Evolutionary conservation across 495 filamentous ascomycete genomes (phyloP).

Genomic region (Bombardia bombarda): DNA sequence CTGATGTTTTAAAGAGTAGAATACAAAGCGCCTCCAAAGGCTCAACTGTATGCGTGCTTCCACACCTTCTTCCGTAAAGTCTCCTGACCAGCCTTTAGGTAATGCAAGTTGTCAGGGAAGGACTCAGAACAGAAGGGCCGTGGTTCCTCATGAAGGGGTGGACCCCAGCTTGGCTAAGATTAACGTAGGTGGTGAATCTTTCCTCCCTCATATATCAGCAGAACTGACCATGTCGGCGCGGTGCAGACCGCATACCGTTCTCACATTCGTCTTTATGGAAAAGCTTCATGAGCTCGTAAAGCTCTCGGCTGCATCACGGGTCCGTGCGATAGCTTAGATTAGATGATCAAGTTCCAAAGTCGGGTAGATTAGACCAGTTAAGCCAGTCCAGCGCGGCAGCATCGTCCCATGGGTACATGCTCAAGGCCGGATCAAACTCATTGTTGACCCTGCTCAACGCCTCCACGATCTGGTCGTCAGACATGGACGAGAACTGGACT

Average conservation of each 20-base stretch:
- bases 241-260: constrained; percentile 28
- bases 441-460: constrained; percentile 52
- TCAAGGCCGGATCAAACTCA: constrained; percentile 42
- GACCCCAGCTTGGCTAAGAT: constrained; percentile 33
- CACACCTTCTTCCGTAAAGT: too few relatives aligned
- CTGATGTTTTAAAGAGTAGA: constrained; percentile 33
- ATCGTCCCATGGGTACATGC: constrained; percentile 49
- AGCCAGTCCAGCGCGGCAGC: constrained; percentile 52
- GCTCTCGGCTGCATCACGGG: neutral
- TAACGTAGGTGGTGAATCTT: constrained; percentile 28
- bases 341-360: constrained; percentile 21
- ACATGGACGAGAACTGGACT: constrained; percentile 61
- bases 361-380: constrained; percentile 45
- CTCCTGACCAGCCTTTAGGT: too few relatives aligned
- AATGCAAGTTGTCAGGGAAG: constrained; percentile 18
- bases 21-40: constrained; percentile 24
- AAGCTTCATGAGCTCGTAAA: constrained; percentile 21
- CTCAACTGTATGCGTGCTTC: constrained; percentile 12
- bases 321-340: constrained; percentile 3
- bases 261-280: constrained; percentile 36
- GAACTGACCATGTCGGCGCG: constrained; percentile 1
- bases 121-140: constrained; percentile 24
- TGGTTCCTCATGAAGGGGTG: constrained; percentile 35
- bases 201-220: too few relatives aligned
- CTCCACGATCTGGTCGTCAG: constrained; percentile 55